These are phyloP conservation scores for Lachnum nothofagi DNA, from an alignment of 2,329 filamentous ascomycete species.

Conservation along the genomic window DNA sequence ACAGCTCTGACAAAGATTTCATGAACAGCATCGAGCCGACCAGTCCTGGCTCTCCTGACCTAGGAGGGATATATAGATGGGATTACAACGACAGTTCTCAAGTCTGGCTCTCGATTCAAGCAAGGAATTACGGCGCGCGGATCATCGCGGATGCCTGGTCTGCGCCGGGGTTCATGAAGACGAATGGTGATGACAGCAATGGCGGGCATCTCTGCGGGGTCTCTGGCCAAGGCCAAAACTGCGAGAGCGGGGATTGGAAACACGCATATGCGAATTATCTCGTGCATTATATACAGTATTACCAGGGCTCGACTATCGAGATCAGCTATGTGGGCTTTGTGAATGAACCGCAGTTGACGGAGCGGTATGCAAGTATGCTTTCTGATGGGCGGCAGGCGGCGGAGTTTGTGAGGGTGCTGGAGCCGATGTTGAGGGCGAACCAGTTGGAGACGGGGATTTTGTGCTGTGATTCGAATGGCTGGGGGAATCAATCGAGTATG, in stretches of 20 bases:
- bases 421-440: background rate
- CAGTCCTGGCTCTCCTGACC: slow-evolving; percentile 25
- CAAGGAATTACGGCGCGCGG: slow-evolving; percentile 41
- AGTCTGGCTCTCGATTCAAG: slow-evolving; percentile 47
- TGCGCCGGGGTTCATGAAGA: slow-evolving; percentile 47
- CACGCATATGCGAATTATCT: background rate
- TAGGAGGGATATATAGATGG: slow-evolving; percentile 39
- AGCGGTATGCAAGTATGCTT: slow-evolving; percentile 4
- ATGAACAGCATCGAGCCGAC: background rate
- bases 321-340: slow-evolving; percentile 39
- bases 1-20: background rate
- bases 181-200: slow-evolving; percentile 38
- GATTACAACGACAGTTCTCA: slow-evolving; percentile 44
- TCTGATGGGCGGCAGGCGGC: slow-evolving; percentile 6
- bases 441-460: slow-evolving; percentile 28
- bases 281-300: slow-evolving; percentile 18
- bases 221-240: slow-evolving; percentile 33
- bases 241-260: slow-evolving; percentile 23
- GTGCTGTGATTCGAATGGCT: slow-evolving; percentile 43
- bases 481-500: slow-evolving; percentile 37
- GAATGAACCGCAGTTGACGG: slow-evolving; percentile 38
- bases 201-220: slow-evolving; percentile 43
- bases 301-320: slow-evolving; percentile 35
- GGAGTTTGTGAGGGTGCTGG: slow-evolving; percentile 1
- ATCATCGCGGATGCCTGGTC: slow-evolving; percentile 45